Conservation (phyloP, 2,329 filamentous ascomycete species). For the Neofusicoccum cordaticola region DNA sequence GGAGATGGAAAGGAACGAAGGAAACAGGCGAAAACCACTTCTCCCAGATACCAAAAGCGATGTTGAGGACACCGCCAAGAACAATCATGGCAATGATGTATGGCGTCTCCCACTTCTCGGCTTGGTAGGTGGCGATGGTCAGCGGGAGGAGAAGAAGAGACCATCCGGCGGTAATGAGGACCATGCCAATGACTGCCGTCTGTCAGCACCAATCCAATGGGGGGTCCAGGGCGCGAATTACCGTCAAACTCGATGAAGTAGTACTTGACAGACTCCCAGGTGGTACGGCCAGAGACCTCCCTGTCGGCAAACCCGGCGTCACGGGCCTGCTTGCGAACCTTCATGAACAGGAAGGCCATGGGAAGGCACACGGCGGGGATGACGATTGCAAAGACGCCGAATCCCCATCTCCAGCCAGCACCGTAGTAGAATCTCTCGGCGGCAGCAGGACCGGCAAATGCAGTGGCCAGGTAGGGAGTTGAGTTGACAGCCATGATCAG, state of each 20-base stretch:
- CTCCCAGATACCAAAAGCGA: slow-evolving; percentile 41
- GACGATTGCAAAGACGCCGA: slow-evolving; percentile 64
- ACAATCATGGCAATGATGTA: slow-evolving; percentile 44
- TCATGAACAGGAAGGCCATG: slow-evolving; percentile 21
- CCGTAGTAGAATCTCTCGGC: slow-evolving; percentile 53
- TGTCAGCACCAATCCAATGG: slow-evolving; percentile 23
- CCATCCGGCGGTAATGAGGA: slow-evolving; percentile 60
- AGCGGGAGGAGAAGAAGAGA: slow-evolving; percentile 67
- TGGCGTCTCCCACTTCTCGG: slow-evolving; percentile 33
- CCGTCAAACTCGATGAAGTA: background rate
- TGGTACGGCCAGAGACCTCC: slow-evolving; percentile 4
- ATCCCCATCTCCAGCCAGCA: slow-evolving; percentile 65
- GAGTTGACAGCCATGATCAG: slow-evolving; percentile 62
- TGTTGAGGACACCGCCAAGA: slow-evolving; percentile 34
- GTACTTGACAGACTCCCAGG: background rate
- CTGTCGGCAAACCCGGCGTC: background rate
- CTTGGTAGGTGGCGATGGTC: slow-evolving; percentile 28
- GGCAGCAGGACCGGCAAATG: slow-evolving; percentile 60
- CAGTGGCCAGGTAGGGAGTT: slow-evolving; percentile 65
- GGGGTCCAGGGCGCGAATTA: slow-evolving; percentile 24
- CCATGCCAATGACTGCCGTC: slow-evolving; percentile 53
- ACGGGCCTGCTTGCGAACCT: background rate
- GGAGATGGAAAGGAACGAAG: slow-evolving; percentile 46
- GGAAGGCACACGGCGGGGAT: slow-evolving; percentile 61
- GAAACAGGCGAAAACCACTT: slow-evolving; percentile 37